Base-by-base conservation (phyloP, 2,329 filamentous ascomycete species). In the Emydomyces testavorans region DNA sequence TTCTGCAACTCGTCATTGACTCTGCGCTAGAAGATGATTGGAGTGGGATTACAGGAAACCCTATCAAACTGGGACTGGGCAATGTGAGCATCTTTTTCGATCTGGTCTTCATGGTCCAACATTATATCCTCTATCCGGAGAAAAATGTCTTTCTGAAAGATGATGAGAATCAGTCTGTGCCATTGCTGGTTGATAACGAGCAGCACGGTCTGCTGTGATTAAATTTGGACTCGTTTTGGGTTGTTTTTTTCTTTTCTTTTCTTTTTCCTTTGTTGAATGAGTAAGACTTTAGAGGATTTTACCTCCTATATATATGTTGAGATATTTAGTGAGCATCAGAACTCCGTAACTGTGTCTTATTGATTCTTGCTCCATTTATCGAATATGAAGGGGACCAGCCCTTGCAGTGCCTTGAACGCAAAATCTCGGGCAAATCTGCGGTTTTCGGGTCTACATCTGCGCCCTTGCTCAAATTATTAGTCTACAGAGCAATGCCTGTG, bases 81-180 rank as follows among this genome's bases (percentile, higher is more conserved):
- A 90, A 94, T 60, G 78, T 94, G 38, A 87, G 82, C 50, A 82
- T 96, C 57, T 63, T 85, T 2, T 96, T 94, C 63, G 90, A 96
- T 62, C 54, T 83, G 26, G 72, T 94, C 41, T 96, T 96, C 62
- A 82, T 96, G 44, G 60, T 76, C 3, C 92, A 98, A 68, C 92
- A 96, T 66, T 96, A 89, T 58, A 69, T 89, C 29, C 64, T 94
- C 16, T 96, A 94, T 61, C 64, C 62, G 51, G 62, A 61, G 10
- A 53, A 42, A 21, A 15, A 16, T 11, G 28, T 28, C 8, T 16
- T 21, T 16, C 16, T 36, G 32, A 36, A 42, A 40, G 46, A 48
- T 16, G 48, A 43, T 15, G 40, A 45, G 8, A 28, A 47, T 23
- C 28, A 31, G 6, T 23, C 38, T n/a, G 24, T 1, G 37, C 46